Conservation (phyloP, 2,329 filamentous ascomycete genomes). For the Fusarium dimerum region DNA sequence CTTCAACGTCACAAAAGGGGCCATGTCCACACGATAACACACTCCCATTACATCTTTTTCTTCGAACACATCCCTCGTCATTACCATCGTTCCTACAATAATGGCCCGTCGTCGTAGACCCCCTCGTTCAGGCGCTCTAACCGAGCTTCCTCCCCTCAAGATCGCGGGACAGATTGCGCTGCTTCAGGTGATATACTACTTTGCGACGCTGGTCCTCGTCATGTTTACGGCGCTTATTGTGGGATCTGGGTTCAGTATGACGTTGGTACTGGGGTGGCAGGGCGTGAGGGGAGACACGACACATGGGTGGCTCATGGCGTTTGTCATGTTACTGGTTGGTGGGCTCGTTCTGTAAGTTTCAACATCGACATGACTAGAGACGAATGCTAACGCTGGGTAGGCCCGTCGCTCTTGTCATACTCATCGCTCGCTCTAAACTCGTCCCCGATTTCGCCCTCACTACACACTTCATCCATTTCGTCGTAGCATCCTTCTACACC, state of each 20-base stretch:
- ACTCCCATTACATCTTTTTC: neutral
- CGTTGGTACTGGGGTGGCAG: constrained; percentile 60
- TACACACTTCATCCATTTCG: constrained; percentile 78
- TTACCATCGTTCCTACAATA: neutral
- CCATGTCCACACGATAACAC: constrained; percentile 23
- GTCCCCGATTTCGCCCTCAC: constrained; percentile 94
- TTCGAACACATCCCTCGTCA: neutral
- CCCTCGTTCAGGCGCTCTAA: constrained; percentile 59
- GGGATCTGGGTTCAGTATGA: constrained; percentile 54
- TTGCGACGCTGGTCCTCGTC: constrained; percentile 51
- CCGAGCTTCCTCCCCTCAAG: constrained; percentile 61
- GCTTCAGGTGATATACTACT: constrained; percentile 59
- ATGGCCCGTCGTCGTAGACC: constrained; percentile 60
- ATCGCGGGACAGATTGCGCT: constrained; percentile 60
- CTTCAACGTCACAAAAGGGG: no score
- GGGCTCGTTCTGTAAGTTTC: constrained; percentile 51
- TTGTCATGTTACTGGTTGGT: constrained; percentile 59
- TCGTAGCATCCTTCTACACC: constrained; percentile 77
- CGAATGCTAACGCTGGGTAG: constrained; percentile 45
- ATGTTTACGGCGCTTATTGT: constrained; percentile 61
- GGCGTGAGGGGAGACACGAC: constrained; percentile 62
- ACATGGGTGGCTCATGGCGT: constrained; percentile 60
- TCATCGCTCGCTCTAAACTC: constrained; percentile 88
- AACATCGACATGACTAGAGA: neutral
- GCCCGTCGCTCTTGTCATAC: constrained; percentile 76